phyloP scores from a whole-genome alignment of 345 rosid genomes.

The Eucalyptus guilfoylei region DNA sequence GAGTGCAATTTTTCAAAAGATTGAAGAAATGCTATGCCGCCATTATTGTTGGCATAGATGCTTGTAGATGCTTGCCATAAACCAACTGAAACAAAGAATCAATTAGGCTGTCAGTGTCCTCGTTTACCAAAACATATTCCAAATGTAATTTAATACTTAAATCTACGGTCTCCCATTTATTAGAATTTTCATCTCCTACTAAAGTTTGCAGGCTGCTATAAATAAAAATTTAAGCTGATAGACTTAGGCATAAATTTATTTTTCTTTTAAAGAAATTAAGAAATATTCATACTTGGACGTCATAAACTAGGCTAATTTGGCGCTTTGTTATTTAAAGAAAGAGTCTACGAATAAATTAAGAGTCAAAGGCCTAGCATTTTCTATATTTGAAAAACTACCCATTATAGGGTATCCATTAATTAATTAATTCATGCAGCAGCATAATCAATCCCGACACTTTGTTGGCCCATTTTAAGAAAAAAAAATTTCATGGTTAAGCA shows the following conservation, averaged over 20 bases:
- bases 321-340: neutral
- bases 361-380: neutral
- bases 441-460: neutral
- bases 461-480: neutral
- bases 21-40: neutral
- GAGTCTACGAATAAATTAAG: neutral
- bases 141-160: neutral
- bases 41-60: neutral
- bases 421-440: neutral
- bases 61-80: neutral
- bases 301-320: neutral
- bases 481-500: neutral
- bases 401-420: neutral
- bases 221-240: neutral
- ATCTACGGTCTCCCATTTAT: neutral
- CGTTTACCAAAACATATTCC: neutral
- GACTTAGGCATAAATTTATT: neutral
- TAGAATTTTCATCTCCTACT: neutral
- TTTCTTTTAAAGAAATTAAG: neutral
- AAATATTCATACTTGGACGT: neutral
- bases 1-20: neutral
- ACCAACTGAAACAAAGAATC: neutral
- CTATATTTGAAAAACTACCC: neutral
- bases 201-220: neutral
- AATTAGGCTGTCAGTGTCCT: neutral